Evolutionary conservation across 1,284 basidiomycete species (phyloP).

Genomic region (Psilocybe mexicana): DNA sequence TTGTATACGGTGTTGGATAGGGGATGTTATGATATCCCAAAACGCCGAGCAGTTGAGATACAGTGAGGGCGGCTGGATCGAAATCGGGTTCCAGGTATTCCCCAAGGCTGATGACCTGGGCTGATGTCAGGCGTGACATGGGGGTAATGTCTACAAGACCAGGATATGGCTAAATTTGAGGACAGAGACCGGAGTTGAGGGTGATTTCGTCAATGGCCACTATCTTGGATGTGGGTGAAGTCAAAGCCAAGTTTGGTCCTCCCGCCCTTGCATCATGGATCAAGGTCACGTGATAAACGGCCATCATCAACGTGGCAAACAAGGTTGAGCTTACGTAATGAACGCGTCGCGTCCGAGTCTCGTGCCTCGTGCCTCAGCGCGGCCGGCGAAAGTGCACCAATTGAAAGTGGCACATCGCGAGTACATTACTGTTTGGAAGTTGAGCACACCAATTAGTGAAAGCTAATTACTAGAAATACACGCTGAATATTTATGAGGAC

Average conservation of each 20-base stretch:
- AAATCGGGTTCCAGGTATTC: conserved; percentile 87
- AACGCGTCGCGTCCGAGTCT: conserved; percentile 18
- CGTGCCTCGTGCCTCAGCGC: neutral
- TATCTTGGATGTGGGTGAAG: conserved; percentile 10
- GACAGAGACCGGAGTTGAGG: neutral
- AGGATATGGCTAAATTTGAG: conserved; percentile 2
- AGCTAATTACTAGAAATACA: no score
- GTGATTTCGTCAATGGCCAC: neutral
- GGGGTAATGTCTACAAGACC: neutral
- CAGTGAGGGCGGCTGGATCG: conserved; percentile 76
- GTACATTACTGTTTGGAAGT: no score
- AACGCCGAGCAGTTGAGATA: conserved; percentile 80
- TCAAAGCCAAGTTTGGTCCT: conserved; percentile 8
- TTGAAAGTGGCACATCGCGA: neutral
- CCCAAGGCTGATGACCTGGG: conserved; percentile 70
- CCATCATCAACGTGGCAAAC: conserved; percentile 24
- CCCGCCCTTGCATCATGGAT: conserved; percentile 9
- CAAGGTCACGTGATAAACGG: conserved; percentile 2
- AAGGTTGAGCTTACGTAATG: conserved; percentile 15
- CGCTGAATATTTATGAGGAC: no score
- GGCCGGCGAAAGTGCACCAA: neutral
- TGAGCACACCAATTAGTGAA: no score
- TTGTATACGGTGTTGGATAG: conserved; percentile 79
- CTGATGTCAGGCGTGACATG: conserved; percentile 74
- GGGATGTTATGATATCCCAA: conserved; percentile 81